Conservation (phyloP, 257 asterid species). For the Lycium barbarum region DNA sequence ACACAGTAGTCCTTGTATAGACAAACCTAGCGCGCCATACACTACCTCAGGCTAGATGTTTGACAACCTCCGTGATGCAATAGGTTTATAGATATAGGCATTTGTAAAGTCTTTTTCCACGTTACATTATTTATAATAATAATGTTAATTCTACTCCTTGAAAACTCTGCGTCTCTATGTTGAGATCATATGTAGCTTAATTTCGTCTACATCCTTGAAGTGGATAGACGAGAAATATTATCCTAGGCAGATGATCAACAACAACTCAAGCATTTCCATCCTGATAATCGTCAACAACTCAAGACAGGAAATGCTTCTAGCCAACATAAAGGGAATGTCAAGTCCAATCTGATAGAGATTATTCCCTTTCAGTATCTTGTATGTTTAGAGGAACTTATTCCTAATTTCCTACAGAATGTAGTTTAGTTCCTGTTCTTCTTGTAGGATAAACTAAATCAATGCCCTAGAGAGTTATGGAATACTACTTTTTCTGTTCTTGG, state of each 20-base stretch:
- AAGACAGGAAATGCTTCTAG: not conserved
- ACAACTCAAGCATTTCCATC: too few relatives aligned
- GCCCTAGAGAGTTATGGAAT: not conserved
- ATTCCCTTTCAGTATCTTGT: not conserved
- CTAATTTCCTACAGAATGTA: not conserved
- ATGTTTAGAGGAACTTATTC: not conserved
- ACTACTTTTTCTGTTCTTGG: not conserved
- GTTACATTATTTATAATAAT: not conserved
- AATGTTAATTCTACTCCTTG: not conserved
- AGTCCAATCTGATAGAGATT: not conserved
- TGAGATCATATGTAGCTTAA: not conserved
- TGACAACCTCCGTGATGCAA: slow-evolving; percentile 32
- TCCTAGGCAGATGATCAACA: not conserved
- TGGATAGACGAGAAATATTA: not conserved
- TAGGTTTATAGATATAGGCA: slow-evolving; percentile 26
- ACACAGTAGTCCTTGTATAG: slow-evolving; percentile 42
- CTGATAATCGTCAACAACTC: slow-evolving; percentile 1
- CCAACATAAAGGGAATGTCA: not conserved
- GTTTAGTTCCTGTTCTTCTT: not conserved
- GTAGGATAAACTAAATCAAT: not conserved
- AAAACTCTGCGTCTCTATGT: not conserved
- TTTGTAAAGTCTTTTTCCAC: not conserved
- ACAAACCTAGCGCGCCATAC: slow-evolving; percentile 40
- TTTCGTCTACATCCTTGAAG: not conserved
- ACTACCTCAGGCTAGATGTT: slow-evolving; percentile 37